Conservation (phyloP, 768 basidiomycete species). For the Termitomyces sp. region DNA sequence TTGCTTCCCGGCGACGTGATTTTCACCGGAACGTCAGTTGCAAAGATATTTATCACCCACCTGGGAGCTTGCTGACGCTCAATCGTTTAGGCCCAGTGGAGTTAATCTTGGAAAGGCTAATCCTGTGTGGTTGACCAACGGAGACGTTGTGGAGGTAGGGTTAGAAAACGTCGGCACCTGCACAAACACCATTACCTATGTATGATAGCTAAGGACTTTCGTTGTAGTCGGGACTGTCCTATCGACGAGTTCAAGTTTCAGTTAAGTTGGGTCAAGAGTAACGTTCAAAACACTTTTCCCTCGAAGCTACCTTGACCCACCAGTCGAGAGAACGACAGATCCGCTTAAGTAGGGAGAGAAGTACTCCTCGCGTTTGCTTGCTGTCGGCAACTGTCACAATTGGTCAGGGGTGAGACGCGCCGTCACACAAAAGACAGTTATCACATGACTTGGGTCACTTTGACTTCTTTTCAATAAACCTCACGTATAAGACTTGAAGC, state of each 20-base stretch:
- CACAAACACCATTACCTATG: conserved; percentile 17
- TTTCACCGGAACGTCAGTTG: conserved; percentile 39
- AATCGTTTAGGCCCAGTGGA: conserved; percentile 12
- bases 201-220: conserved; percentile 1
- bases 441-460: not conserved
- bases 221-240: no score
- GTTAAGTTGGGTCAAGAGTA: no score
- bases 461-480: not conserved
- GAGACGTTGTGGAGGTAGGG: conserved; percentile 24
- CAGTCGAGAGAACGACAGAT: no score
- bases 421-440: no score
- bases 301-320: no score
- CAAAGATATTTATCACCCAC: not conserved
- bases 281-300: not conserved
- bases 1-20: conserved; percentile 39
- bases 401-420: no score
- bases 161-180: conserved; percentile 23
- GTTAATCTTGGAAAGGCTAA: conserved; percentile 19
- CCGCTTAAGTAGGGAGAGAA: no score
- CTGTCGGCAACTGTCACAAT: no score
- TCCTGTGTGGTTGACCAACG: conserved; percentile 21
- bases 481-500: no score
- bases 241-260: not conserved
- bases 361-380: no score
- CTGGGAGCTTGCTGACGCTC: not conserved